A percentile compares a stretch with the other conserved stretches of the same genome.
Conservation (phyloP, 495 filamentous ascomycete species). For the Symbiotaphrina buchneri region DNA sequence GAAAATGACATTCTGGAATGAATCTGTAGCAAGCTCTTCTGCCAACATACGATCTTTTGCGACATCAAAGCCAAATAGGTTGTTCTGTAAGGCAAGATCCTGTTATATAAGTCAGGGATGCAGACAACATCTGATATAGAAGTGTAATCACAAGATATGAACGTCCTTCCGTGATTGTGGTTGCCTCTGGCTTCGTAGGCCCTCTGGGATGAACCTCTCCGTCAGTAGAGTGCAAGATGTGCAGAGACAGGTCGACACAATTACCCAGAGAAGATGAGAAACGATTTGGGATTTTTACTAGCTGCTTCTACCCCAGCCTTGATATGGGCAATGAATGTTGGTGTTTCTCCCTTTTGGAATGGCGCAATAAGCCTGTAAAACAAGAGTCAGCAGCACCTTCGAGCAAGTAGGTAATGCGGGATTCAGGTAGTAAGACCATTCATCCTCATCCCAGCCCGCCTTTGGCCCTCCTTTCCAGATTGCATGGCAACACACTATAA, state of each 20-base stretch:
- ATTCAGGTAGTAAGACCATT: no score
- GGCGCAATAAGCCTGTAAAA: conserved; percentile 26
- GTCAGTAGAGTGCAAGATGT: no score
- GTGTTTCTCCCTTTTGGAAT: conserved; percentile 51
- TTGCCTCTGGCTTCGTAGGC: conserved; percentile 1
- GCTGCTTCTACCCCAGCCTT: conserved; percentile 32
- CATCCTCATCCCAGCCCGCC: conserved; percentile 15
- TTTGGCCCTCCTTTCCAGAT: conserved; percentile 48
- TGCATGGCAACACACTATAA: conserved; percentile 64
- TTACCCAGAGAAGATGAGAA: not conserved
- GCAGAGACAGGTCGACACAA: no score
- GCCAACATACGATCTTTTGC: conserved; percentile 16
- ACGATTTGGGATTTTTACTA: no score
- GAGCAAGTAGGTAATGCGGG: conserved; percentile 11
- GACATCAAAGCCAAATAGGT: no score
- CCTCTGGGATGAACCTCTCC: not conserved
- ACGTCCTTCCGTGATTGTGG: not conserved
- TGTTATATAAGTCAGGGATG: no score
- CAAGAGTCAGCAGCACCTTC: not conserved
- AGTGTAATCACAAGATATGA: not conserved
- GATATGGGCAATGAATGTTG: conserved; percentile 50
- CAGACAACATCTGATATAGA: no score
- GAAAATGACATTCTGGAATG: conserved; percentile 57
- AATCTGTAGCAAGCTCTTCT: conserved; percentile 54
- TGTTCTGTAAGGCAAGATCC: no score